Conservation (phyloP, 305 asterid species). For the Solanum hybrid region DNA sequence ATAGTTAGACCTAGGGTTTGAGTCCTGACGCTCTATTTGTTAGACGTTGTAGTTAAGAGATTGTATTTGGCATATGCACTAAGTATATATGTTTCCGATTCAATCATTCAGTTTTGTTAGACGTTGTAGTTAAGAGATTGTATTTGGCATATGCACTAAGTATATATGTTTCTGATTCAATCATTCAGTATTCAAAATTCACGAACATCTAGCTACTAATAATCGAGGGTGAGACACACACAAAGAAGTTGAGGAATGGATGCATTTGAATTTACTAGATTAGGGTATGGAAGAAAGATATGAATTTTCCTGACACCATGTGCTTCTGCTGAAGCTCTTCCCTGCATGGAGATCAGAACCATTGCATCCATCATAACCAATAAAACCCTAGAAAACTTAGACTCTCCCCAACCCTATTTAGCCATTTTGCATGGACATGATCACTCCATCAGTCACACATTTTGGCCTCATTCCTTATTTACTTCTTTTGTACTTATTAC, state of each 20-base stretch:
- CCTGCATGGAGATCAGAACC: not conserved
- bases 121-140: not conserved
- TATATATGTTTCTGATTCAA: not conserved
- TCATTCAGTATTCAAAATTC: not conserved
- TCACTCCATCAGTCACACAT: not conserved
- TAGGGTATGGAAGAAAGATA: not conserved
- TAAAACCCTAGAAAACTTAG: not conserved
- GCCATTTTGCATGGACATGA: not conserved
- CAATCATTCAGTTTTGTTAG: not conserved
- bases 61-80: not conserved
- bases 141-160: not conserved
- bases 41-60: not conserved
- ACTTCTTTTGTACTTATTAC: conserved; percentile 5
- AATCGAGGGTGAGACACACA: not conserved
- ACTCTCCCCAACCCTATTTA: not conserved
- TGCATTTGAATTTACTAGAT: not conserved
- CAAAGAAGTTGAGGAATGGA: not conserved
- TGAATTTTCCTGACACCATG: conserved; percentile 3
- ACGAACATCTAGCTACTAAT: not conserved
- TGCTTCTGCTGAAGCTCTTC: conserved; percentile 1
- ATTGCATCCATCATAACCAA: not conserved
- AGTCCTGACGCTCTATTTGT: not conserved
- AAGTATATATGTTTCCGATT: not conserved
- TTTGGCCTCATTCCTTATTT: conserved; percentile 3
- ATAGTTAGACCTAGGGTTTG: not conserved